Evolutionary conservation across 2,329 filamentous ascomycete species (phyloP).

Genomic region (Claviceps africana): DNA sequence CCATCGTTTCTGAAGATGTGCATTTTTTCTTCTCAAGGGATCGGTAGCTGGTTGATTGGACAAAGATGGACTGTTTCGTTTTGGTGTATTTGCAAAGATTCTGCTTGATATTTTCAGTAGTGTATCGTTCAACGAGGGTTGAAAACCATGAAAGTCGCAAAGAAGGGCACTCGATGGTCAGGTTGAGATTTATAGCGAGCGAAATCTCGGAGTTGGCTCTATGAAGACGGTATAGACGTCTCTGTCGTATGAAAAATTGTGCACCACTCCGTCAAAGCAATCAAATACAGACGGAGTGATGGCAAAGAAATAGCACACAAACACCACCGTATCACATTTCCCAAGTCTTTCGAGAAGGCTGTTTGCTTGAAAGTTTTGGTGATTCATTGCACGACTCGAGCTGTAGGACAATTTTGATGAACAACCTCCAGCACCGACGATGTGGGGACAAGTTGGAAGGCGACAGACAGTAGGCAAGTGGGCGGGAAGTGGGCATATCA

Average conservation of each 20-base stretch:
- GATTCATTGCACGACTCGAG: constrained; percentile 1
- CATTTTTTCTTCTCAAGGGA: neutral
- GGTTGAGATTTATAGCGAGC: neutral
- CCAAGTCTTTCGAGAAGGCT: neutral
- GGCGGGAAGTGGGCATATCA: neutral
- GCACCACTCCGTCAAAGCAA: neutral
- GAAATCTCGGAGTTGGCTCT: neutral
- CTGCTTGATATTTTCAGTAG: neutral
- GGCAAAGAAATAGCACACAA: neutral
- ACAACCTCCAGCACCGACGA: neutral
- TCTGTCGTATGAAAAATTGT: neutral
- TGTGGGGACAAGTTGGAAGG: neutral
- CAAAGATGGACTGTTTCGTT: neutral
- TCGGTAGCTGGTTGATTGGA: neutral
- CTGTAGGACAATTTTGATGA: neutral
- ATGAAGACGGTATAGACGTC: neutral
- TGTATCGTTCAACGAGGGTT: neutral
- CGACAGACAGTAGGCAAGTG: neutral
- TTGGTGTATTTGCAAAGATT: neutral
- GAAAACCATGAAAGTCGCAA: neutral
- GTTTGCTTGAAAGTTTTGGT: constrained; percentile 1
- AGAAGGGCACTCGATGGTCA: neutral
- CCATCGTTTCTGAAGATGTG: neutral
- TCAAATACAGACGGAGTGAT: neutral
- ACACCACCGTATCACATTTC: neutral